Conservation (phyloP, 768 basidiomycete genomes). For the Calvatia gigantea region DNA sequence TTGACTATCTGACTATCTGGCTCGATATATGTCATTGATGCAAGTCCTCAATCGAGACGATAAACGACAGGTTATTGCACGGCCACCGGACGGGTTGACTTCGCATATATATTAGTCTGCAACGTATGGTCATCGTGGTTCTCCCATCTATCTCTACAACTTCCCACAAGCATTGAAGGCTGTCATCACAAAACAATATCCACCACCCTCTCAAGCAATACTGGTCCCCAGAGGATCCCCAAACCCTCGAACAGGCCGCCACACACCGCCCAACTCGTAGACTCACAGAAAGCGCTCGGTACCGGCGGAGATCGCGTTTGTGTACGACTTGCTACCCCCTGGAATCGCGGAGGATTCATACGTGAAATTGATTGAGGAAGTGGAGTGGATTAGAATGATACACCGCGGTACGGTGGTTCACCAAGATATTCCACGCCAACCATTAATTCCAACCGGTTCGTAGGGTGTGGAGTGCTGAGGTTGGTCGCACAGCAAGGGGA, state of each 20-base stretch:
- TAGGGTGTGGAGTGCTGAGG: constrained; percentile 23
- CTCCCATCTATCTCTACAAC: no score
- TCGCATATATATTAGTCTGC: no score
- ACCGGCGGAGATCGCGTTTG: constrained; percentile 68
- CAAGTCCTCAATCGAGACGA: no score
- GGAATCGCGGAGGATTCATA: constrained; percentile 57
- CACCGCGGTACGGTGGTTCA: constrained; percentile 54
- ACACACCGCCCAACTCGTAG: not conserved
- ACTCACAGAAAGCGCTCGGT: constrained; percentile 33
- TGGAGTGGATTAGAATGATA: constrained; percentile 70
- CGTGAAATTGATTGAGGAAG: constrained; percentile 56
- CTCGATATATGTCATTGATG: no score
- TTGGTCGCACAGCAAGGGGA: constrained; percentile 35
- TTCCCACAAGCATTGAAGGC: no score
- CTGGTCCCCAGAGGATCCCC: not conserved
- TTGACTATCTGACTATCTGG: no score
- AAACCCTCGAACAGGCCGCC: not conserved
- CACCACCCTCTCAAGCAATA: not conserved
- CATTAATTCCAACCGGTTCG: not conserved
- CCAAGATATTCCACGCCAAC: not conserved
- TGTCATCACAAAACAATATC: no score
- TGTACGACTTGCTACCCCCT: constrained; percentile 51
- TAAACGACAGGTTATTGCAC: no score
- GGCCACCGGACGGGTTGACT: no score
- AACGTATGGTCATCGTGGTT: no score